Base-by-base conservation (phyloP, 345 rosid species). In the Populus ilicifolia region DNA sequence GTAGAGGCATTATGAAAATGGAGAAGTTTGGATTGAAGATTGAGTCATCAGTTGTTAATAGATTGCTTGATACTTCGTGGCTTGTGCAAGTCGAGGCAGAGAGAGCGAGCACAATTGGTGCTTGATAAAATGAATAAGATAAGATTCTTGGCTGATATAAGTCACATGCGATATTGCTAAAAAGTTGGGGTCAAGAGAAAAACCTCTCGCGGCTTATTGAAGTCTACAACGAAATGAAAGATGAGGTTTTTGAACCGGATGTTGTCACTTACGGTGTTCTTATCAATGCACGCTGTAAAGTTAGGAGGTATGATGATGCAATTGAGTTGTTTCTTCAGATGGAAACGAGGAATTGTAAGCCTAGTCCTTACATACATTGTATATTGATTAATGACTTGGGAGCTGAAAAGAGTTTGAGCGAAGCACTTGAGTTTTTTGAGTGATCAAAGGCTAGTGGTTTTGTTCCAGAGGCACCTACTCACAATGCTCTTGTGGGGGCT, bases 141-240 rank as follows among this genome's bases (percentile, higher is more conserved):
- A 75, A 90, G 85, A 75, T 90, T 94, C 75, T 69, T 65, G 27
- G 89, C 96, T 27, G 93, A 91, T 82, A 76, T 91, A 91, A 91
- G 88, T 86, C 94, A 1, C 90, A 84, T 38, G 87, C 97, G 9
- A 93, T 93, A 80, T 81, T 93, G 79, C 85, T 93, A 27, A 92
- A 93, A 83, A 94, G 98, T 21, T 94, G 97, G 95, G 92, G 97
- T 48, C 89, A 85, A 74, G 93, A 85, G 79, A 81, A 74, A 80
- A 87, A 90, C 79, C 77, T 90, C 69, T 80, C 84, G 83, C 89
- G 88, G 66, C 74, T 93, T 67, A 84, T 86, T 50, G 97, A 93
- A 80, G 93, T 88, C 67, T 88, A 88, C 20, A 77, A 84, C 72
- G 91, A 91, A 84, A 94, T 93, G 93, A 91, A 80, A 78, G 92